Percentiles rank a stretch among this genome's conserved stretches.
These are phyloP conservation scores for Sporopachydermia quercuum DNA, from an alignment of 805 yeast genomes.

Conservation along the genomic window DNA sequence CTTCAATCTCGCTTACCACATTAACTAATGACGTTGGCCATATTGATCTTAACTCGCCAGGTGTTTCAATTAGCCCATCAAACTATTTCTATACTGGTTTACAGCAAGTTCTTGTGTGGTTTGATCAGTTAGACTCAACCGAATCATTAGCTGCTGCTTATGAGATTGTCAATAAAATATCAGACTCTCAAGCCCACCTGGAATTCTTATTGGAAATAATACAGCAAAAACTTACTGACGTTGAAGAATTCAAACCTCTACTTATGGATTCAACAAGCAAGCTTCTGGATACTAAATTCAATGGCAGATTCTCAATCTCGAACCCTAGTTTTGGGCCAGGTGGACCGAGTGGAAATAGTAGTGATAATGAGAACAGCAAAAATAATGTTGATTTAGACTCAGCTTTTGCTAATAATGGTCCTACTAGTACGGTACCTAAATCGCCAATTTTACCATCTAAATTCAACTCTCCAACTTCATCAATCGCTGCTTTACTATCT, in stretches of 20 bases:
- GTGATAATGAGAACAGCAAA: too few relatives aligned
- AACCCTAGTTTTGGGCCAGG: not conserved
- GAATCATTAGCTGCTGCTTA: not conserved
- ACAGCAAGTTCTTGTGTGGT: not conserved
- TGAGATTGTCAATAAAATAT: not conserved
- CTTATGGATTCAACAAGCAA: not conserved
- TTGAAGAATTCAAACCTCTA: not conserved
- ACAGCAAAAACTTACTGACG: not conserved
- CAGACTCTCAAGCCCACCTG: not conserved
- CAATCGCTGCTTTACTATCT: not conserved
- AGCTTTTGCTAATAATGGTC: not conserved
- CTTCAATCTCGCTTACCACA: not conserved
- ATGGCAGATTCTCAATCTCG: not conserved
- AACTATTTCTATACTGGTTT: not conserved
- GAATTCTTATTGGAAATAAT: not conserved
- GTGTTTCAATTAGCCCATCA: not conserved
- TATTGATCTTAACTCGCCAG: not conserved
- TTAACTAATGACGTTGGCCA: not conserved
- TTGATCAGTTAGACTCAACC: not conserved
- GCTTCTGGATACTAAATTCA: constrained; percentile 1
- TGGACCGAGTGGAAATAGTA: too few relatives aligned
- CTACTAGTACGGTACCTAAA: not conserved
- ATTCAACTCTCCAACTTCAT: not conserved
- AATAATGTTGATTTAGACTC: not conserved
- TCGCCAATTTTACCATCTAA: not conserved